Evolutionary conservation across 495 filamentous ascomycete species (phyloP), one percentile per base, ranked within the genome.

Genomic region (Podospora pseudopauciseta): DNA sequence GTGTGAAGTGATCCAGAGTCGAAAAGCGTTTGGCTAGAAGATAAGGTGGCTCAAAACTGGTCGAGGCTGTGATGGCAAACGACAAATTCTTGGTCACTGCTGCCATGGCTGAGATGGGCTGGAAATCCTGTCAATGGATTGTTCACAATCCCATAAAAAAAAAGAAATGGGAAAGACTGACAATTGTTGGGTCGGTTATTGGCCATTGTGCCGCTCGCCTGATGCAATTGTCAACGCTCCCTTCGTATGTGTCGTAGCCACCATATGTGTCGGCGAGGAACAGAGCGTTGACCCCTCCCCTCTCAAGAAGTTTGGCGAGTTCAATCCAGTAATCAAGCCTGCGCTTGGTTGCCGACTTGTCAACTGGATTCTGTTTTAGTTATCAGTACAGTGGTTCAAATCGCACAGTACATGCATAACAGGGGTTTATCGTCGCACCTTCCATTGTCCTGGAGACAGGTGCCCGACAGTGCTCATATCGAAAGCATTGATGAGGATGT

Each of bases 251-350:
- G 71, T 89, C 70, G 57, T 80, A 77, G 0, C 83, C 86, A 9
- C 86, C 87, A 65, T 86, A 87, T 0, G 84, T 86, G 71, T 89
- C 87, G 3, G 87, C 87, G 56, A 89, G 76, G 74, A 89, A 89
- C 54, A 89, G 67, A 13, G 83, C 84, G 63, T 87, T 86, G 75
- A 89, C 85, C 26, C 83, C 83, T 7, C 85, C 87, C 18, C 80
- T 77, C 60, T 89, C 87, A 3, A 88, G 79, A 0, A 88, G 72
- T 70, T 88, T 85, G 30, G 87, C 87, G 1, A 89, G 77, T 15
- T 88, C 81, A 23, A 86, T 80, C 84, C 86, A 89, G 70, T 88
- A 88, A 1, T 84, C 78, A 18, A 88, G 80, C 3, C 71, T 84
- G 26, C 84, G 80, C 68, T 88, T 88, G 5, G 81, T 86, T 4